Base-by-base conservation (phyloP, 805 yeast species). In the Phaffomyces opuntiae region DNA sequence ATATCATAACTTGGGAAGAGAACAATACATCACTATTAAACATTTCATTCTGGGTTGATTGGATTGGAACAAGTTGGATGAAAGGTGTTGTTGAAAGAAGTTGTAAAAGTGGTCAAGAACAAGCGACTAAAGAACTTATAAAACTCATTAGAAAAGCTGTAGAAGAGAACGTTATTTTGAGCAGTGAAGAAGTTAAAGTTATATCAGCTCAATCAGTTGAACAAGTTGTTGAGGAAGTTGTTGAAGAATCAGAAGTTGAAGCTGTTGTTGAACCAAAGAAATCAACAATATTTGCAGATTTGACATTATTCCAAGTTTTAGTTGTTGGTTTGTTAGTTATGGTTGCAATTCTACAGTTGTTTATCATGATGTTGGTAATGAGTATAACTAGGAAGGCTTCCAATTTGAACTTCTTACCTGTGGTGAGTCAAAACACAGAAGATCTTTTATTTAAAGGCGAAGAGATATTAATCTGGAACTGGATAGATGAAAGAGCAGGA, bases 11-110 rank as follows among this genome's bases (percentile, higher is more conserved):
- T 3, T 93, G 99, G 98, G 88, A 73, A 0, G 70, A 68, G 9
- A 63, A 71, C 27, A 86, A 83, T 56, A 61, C 67, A 24, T 83
- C 96, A 5, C 67, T 70, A 40, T 54, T 93, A 36, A 67, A 67
- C 38, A 64, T 85, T n/a, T 75, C 89, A n/a, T 86, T 76, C 61
- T 77, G 78, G 68, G 75, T 91, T 36, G 83, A 85, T 39, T 93
- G 99, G 99, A 78, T 84, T 0, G 96, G 93, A 3, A 75, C 83
- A 43, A 84, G 96, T 49, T 93, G 97, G 97, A 78, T 93, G 57
- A 90, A 88, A 61, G 75, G 85, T 13, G 81, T 95, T 45, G 84
- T 93, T 50, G 98, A 93, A 60, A 83, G 81, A 51, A 90, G 90
- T 46, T 82, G 96, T 13, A 67, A 73, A 39, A 78, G 81, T 32